phyloP scores from a whole-genome alignment of 2,329 filamentous ascomycete species.

The Colletotrichum godetiae region DNA sequence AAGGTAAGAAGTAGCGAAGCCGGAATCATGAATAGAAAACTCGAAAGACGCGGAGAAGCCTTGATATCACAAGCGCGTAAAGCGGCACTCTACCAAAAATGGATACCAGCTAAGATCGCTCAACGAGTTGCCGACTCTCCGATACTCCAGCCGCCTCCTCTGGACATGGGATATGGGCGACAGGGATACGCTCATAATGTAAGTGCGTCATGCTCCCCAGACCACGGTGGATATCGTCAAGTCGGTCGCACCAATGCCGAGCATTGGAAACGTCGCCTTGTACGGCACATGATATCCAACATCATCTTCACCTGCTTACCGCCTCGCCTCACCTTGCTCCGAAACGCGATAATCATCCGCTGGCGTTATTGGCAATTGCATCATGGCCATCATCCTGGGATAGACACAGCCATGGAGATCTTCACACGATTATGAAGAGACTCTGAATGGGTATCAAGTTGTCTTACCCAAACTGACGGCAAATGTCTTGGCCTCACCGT shows the following conservation, averaged over 20 bases:
- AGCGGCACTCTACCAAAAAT: constrained; percentile 13
- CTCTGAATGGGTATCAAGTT: background rate
- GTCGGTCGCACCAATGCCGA: constrained; percentile 14
- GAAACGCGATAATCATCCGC: background rate
- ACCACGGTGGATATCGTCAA: constrained; percentile 10
- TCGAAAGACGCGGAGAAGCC: background rate
- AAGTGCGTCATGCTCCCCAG: constrained; percentile 33
- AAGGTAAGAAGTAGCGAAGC: background rate
- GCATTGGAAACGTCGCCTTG: constrained; percentile 2
- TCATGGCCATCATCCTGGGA: background rate
- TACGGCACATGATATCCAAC: background rate
- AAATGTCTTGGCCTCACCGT: constrained; percentile 6
- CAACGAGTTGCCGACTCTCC: constrained; percentile 19
- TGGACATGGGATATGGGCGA: constrained; percentile 1
- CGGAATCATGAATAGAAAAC: background rate
- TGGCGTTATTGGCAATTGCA: background rate
- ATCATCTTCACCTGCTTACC: constrained; percentile 20
- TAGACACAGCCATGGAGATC: background rate
- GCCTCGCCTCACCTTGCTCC: constrained; percentile 4
- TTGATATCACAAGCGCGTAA: constrained; percentile 8
- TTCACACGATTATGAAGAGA: background rate
- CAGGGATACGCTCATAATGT: constrained; percentile 21
- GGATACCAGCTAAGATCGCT: background rate
- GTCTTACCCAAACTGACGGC: background rate
- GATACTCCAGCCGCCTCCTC: constrained; percentile 18